Evolutionary conservation across 164 flowering plant genomes (phyloP).

Genomic region (Echeveria elegans): DNA sequence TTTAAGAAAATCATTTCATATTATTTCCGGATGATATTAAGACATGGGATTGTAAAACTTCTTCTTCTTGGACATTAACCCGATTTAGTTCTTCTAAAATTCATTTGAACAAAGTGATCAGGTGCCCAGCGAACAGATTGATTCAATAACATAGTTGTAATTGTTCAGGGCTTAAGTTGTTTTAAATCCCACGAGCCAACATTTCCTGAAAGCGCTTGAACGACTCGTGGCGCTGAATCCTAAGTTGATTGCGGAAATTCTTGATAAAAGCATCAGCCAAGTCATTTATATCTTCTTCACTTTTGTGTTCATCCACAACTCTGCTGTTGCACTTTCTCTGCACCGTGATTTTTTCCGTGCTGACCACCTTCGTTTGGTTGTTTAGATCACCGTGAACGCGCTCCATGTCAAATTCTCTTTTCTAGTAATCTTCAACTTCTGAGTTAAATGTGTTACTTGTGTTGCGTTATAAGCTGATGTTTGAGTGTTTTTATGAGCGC

Average conservation of each 20-base stretch:
- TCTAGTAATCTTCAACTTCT: background rate
- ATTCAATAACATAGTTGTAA: no score
- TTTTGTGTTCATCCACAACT: conserved; percentile 10
- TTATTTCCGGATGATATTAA: no score
- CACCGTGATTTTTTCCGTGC: background rate
- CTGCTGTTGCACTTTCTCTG: no score
- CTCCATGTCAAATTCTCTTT: background rate
- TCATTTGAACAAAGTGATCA: no score
- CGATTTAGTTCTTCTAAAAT: no score
- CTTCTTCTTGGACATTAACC: no score
- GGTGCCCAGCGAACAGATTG: no score
- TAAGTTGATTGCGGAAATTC: conserved; percentile 16
- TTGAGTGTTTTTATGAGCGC: background rate
- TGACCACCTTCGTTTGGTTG: background rate
- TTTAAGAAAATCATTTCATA: no score
- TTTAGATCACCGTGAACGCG: background rate
- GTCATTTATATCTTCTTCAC: no score
- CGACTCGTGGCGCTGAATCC: conserved; percentile 24
- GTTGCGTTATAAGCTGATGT: no score
- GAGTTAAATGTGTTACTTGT: background rate
- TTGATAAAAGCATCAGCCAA: conserved; percentile 36
- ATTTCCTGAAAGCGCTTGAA: conserved; percentile 24
- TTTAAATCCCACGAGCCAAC: conserved; percentile 19
- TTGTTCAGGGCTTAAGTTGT: no score
- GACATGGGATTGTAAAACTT: no score